Evolutionary conservation across 192 early-diverging fungal species (phyloP).

Genomic region (Backusella sp.): DNA sequence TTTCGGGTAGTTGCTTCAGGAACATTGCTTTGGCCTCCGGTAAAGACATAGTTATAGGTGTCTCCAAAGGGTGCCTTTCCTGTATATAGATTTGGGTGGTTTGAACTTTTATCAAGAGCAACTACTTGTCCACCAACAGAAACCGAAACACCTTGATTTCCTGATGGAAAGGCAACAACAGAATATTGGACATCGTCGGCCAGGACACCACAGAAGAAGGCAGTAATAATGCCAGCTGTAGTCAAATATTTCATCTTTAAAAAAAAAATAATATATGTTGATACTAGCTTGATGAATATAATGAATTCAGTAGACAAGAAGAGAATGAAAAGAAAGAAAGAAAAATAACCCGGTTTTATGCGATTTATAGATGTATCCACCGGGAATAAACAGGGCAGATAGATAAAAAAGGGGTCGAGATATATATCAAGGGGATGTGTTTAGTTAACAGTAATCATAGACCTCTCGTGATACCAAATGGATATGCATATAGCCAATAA

Average conservation of each 20-base stretch:
- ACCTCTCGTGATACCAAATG: constrained; percentile 9
- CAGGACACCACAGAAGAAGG: constrained; percentile 1
- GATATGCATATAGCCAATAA: neutral
- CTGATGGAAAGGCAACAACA: constrained; percentile 34
- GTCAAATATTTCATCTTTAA: constrained; percentile 23
- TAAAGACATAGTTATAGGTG: constrained; percentile 33
- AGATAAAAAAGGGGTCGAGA: neutral
- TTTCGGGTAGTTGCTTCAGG: constrained; percentile 26
- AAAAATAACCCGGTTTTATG: neutral
- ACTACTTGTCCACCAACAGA: constrained; percentile 30
- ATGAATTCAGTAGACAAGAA: neutral
- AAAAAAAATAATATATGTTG: neutral
- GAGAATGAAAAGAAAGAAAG: neutral
- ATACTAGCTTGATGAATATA: neutral
- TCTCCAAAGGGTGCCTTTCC: constrained; percentile 28
- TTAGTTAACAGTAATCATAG: neutral
- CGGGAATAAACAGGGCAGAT: constrained; percentile 2
- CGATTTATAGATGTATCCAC: neutral
- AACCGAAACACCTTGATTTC: constrained; percentile 25
- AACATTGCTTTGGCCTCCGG: constrained; percentile 4
- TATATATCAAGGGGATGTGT: neutral
- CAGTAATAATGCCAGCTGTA: constrained; percentile 6
- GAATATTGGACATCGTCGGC: constrained; percentile 34
- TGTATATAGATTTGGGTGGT: constrained; percentile 23
- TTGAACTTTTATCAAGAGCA: constrained; percentile 5